phyloP scores from a whole-genome alignment of 2,329 filamentous ascomycete genomes.

The Neopestalotiopsis sp. region DNA sequence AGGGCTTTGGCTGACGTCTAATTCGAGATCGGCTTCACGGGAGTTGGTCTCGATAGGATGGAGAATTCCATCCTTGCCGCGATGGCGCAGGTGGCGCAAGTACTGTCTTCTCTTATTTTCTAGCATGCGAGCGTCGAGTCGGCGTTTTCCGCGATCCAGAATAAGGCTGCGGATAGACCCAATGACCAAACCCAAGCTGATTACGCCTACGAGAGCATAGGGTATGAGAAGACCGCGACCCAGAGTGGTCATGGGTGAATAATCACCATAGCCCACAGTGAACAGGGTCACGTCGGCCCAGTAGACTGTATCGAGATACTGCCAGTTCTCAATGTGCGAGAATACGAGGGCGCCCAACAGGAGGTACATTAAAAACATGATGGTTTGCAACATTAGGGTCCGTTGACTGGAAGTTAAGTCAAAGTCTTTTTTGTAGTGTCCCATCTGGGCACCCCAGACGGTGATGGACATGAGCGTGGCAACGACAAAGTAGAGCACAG shows the following conservation, averaged over 20 bases:
- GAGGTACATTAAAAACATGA: slow-evolving; percentile 82
- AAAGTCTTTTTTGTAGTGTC: slow-evolving; percentile 81
- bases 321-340: slow-evolving; percentile 73
- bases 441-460: slow-evolving; percentile 73
- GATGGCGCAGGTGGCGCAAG: slow-evolving; percentile 50
- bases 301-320: slow-evolving; percentile 79
- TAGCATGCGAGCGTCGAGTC: slow-evolving; percentile 61
- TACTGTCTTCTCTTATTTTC: slow-evolving; percentile 62
- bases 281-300: slow-evolving; percentile 78
- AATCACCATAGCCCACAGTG: slow-evolving; percentile 69
- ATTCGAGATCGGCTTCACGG: slow-evolving; percentile 24
- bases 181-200: slow-evolving; percentile 82
- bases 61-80: slow-evolving; percentile 54
- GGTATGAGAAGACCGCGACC: slow-evolving; percentile 79
- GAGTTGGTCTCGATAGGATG: slow-evolving; percentile 48
- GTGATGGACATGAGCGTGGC: slow-evolving; percentile 80
- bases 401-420: slow-evolving; percentile 79
- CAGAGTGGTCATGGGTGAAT: slow-evolving; percentile 52
- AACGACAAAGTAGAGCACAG: slow-evolving; percentile 79
- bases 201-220: slow-evolving; percentile 81
- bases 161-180: slow-evolving; percentile 75
- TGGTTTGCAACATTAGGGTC: slow-evolving; percentile 89
- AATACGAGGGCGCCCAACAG: slow-evolving; percentile 80
- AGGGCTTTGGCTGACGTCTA: slow-evolving; percentile 24
- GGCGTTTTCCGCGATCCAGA: slow-evolving; percentile 61